Evolutionary conservation across 2,329 filamentous ascomycete genomes (phyloP).

Genomic region (Blastomyces parvus): DNA sequence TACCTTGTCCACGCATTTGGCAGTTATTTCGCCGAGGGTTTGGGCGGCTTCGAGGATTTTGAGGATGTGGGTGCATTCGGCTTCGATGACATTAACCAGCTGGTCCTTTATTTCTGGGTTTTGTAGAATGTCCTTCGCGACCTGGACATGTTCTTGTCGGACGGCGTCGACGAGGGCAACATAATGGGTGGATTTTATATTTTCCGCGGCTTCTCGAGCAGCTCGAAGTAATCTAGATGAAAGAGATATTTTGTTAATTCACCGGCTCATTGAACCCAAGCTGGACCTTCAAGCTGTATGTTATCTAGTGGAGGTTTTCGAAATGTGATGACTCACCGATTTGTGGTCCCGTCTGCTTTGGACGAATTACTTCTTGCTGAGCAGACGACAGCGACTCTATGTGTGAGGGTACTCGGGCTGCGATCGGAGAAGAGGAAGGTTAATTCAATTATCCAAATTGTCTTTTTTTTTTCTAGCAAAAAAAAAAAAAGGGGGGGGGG

Average conservation of each 20-base stretch:
- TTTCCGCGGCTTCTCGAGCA: conserved; percentile 42
- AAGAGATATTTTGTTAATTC: neutral
- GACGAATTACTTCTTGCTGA: conserved; percentile 90
- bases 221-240: conserved; percentile 39
- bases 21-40: conserved; percentile 58
- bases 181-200: conserved; percentile 48
- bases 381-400: conserved; percentile 84
- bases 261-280: neutral
- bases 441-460: neutral
- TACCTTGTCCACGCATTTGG: conserved; percentile 73
- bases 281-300: neutral
- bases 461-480: neutral
- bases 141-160: conserved; percentile 67
- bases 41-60: conserved; percentile 62
- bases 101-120: conserved; percentile 48
- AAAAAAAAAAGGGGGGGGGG: conserved; percentile 1
- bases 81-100: conserved; percentile 58
- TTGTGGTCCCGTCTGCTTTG: conserved; percentile 91
- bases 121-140: conserved; percentile 55
- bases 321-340: conserved; percentile 56
- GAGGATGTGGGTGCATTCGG: conserved; percentile 69
- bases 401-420: conserved; percentile 53
- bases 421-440: conserved; percentile 5
- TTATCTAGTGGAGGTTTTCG: neutral
- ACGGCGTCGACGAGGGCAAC: conserved; percentile 70